Conservation (phyloP, 768 basidiomycete species). For the Collybiopsis confluens region DNA sequence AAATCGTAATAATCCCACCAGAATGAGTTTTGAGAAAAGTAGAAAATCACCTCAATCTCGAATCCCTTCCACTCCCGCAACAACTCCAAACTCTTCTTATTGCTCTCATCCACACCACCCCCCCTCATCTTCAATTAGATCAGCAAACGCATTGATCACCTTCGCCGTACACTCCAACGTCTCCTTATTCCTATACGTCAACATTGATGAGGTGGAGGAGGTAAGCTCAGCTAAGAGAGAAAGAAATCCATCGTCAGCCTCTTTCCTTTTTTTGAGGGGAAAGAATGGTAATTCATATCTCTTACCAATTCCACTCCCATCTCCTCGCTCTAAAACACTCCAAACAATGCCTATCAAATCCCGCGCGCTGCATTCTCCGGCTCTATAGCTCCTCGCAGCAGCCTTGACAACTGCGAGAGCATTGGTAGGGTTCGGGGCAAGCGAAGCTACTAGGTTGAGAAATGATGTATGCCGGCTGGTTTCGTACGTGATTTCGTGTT, state of each 20-base stretch:
- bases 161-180: slow-evolving; percentile 67
- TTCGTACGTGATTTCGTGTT: too few species aligned
- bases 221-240: too few species aligned
- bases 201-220: too few species aligned
- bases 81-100: slow-evolving; percentile 64
- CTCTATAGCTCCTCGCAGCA: slow-evolving; percentile 73
- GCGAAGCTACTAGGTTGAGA: slow-evolving; percentile 23
- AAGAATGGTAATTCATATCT: too few species aligned
- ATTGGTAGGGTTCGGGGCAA: slow-evolving; percentile 55
- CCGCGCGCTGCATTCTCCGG: slow-evolving; percentile 71
- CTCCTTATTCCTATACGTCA: not conserved
- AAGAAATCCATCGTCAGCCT: too few species aligned
- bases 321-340: slow-evolving; percentile 58
- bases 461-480: slow-evolving; percentile 31
- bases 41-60: slow-evolving; percentile 54
- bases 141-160: slow-evolving; percentile 68
- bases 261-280: too few species aligned
- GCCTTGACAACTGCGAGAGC: slow-evolving; percentile 61
- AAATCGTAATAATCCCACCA: too few species aligned
- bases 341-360: slow-evolving; percentile 90
- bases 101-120: not conserved
- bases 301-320: too few species aligned
- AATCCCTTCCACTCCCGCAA: slow-evolving; percentile 80
- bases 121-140: slow-evolving; percentile 77
- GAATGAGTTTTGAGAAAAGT: too few species aligned